Percentiles rank a stretch among this genome's conserved stretches.
Conservation (phyloP, 2,329 filamentous ascomycete genomes). For the Verticillium nonalfalfae region DNA sequence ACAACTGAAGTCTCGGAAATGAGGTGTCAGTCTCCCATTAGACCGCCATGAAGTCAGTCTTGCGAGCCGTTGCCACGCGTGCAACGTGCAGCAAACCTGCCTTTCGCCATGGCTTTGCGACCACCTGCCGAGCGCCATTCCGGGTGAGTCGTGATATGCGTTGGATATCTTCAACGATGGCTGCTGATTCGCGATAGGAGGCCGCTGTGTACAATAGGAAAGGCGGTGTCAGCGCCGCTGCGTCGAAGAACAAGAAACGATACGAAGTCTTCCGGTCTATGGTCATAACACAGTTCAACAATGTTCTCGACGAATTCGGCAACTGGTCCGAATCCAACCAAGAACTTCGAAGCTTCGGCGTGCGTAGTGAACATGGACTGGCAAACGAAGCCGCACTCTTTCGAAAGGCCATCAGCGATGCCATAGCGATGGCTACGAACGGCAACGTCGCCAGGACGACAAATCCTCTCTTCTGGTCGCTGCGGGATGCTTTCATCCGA, state of each 20-base stretch:
- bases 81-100: slow-evolving; percentile 2
- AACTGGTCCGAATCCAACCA: slow-evolving; percentile 7
- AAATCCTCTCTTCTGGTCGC: slow-evolving; percentile 50
- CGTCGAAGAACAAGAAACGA: slow-evolving; percentile 1
- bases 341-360: slow-evolving; percentile 12
- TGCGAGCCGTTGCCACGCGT: slow-evolving; percentile 4
- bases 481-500: slow-evolving; percentile 54
- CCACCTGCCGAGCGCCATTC: slow-evolving; percentile 5
- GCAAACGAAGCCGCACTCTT: slow-evolving; percentile 39
- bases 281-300: slow-evolving; percentile 10
- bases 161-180: not conserved
- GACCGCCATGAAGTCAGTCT: slow-evolving; percentile 9
- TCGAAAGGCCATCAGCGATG: slow-evolving; percentile 33
- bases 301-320: slow-evolving; percentile 7
- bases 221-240: not conserved
- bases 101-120: slow-evolving; percentile 9
- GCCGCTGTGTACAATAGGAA: not conserved
- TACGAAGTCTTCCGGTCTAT: slow-evolving; percentile 11
- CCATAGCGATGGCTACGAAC: slow-evolving; percentile 36
- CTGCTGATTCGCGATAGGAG: not conserved
- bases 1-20: slow-evolving; percentile 1
- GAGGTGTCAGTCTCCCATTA: not conserved
- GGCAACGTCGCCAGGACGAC: slow-evolving; percentile 28
- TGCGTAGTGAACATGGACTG: slow-evolving; percentile 29
- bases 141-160: slow-evolving; percentile 1